A percentile compares a stretch with the other conserved stretches of the same genome.
Conservation (phyloP, 257 asterid genomes). For the Solanum dulcamara region DNA sequence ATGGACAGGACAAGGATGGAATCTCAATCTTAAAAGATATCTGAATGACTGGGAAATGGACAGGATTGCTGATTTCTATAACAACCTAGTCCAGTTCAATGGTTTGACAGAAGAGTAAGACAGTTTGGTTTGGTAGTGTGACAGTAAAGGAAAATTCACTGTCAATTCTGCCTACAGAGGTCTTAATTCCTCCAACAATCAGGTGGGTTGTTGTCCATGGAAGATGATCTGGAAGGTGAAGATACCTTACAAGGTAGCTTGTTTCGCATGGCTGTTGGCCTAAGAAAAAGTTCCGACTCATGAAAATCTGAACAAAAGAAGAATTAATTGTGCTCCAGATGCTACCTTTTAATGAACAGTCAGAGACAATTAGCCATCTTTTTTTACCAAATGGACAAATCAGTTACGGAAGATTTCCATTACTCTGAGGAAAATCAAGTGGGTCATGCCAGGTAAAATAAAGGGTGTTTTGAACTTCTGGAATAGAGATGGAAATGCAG, state of each 20-base stretch:
- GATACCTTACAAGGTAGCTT: not conserved
- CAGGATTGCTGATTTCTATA: not conserved
- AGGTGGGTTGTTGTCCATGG: not conserved
- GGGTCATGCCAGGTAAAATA: not conserved
- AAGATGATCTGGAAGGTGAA: not conserved
- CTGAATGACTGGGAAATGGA: no score
- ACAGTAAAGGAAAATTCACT: not conserved
- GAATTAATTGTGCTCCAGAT: not conserved
- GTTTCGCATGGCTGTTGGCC: not conserved
- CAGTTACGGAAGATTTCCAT: not conserved
- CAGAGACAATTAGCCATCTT: not conserved
- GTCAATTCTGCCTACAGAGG: not conserved
- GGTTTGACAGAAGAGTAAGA: not conserved
- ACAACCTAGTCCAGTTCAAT: not conserved
- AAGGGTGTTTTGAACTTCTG: not conserved
- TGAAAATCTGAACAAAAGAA: not conserved
- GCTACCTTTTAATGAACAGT: not conserved
- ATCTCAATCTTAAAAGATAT: not conserved
- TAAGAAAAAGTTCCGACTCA: not conserved
- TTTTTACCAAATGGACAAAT: not conserved
- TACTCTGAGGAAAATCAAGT: not conserved
- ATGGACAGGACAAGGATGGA: not conserved
- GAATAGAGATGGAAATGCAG: not conserved
- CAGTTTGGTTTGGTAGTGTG: not conserved
- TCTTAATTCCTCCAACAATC: not conserved